Base-by-base conservation (phyloP, 2,329 filamentous ascomycete genomes). In the Aspergillus aculeatus region DNA sequence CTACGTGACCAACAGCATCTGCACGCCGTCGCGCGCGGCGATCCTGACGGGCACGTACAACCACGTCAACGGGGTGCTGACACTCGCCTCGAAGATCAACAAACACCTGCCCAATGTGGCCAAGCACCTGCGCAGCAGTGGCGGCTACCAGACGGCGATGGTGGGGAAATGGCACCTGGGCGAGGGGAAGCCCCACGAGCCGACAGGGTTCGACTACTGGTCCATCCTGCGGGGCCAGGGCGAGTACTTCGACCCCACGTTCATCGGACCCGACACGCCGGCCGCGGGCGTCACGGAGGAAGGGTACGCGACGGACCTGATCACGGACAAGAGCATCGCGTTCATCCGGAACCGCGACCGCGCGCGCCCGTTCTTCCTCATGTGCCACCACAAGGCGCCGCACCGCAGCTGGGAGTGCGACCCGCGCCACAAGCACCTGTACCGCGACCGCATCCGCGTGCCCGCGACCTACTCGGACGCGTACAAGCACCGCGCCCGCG, bases 361-460 rank as follows among this genome's bases (percentile, higher is more conserved):
- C 5, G 47, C 57, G 1, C 72, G 72, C 58, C 81, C 81, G 0
- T 84, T 84, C 68, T 84, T 83, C 64, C 64, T 83, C 48, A 84
- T 84, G 82, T 84, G 81, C 65, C 82, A 84, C 62, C 82, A 84
- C 67, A 84, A 84, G 63, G 82, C 82, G 0, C 82, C 82, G 0
- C 82, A 84, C 62, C 74, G 81, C 3, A 77, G 74, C 14, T 84
- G 82, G 82, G 81, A 84, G 63, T 82, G 73, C 56, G 72, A 84
- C 59, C 64, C 73, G 5, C 81, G 81, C 61, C 80, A 84, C 68
- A 80, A 79, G 58, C 44, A 77, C 49, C 68, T 84, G 2, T 84
- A 84, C 66, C 74, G 69, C 1, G 78, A 83, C 26, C 26, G 26
- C 26, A 29, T 29, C 26, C 26, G 26, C 26, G 26, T 29, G 7